phyloP scores from a whole-genome alignment of 164 flowering plant genomes.

The Aristolochia contorta region DNA sequence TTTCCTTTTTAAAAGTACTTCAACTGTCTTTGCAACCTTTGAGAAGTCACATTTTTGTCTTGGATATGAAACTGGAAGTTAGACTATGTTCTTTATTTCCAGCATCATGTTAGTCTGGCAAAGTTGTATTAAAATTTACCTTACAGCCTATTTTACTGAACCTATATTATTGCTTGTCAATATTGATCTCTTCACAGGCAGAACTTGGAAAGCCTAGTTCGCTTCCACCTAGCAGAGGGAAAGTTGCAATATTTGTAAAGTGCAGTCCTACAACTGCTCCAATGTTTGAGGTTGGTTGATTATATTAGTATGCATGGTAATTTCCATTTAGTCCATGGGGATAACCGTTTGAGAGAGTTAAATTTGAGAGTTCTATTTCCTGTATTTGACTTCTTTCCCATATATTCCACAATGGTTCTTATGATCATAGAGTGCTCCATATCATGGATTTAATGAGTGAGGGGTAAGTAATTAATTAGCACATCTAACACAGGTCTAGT shows the following conservation, averaged over 20 bases:
- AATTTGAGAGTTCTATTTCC: not conserved
- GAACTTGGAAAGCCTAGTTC: constrained; percentile 83
- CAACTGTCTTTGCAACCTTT: not conserved
- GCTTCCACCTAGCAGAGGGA: constrained; percentile 71
- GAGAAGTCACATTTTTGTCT: not conserved
- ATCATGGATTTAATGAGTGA: too few species aligned
- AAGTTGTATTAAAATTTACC: not conserved
- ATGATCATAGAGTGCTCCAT: too few species aligned
- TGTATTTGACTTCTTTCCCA: too few species aligned
- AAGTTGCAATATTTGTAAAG: constrained; percentile 60
- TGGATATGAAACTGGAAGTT: not conserved
- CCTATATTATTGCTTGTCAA: not conserved
- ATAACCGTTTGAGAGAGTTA: not conserved
- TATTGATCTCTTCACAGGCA: constrained; percentile 41
- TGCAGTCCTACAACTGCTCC: constrained; percentile 94
- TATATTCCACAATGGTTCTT: too few species aligned
- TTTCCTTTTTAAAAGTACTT: not conserved
- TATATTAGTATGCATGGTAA: too few species aligned
- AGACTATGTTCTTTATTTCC: not conserved
- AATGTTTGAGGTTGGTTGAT: constrained; percentile 58
- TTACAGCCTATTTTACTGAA: not conserved
- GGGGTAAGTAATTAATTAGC: too few species aligned
- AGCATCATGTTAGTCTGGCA: not conserved
- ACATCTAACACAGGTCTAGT: too few species aligned
- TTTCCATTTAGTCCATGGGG: not conserved